Base-by-base conservation (phyloP, 2,329 filamentous ascomycete genomes). In the Phialophora macrospora region DNA sequence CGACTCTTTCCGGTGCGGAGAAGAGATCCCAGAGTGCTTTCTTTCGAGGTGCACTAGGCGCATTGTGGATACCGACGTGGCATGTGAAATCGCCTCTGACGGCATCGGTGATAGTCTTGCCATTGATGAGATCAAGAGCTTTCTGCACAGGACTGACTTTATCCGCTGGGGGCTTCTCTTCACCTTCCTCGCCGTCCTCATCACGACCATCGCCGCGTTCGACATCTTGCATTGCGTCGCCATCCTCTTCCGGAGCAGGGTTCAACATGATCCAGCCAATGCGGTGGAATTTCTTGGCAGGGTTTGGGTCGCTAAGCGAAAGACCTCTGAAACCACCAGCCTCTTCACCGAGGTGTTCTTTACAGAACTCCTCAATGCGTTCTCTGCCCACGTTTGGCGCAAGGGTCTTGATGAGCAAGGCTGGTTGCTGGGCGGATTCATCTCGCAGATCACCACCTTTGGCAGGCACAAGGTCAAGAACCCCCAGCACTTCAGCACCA, bases 201-300 rank as follows among this genome's bases (percentile, higher is more conserved):
- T 92, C 90, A 70, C 90, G 88, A 12, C 86, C 85, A 71, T 95
- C 90, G n/a, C 86, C 84, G 67, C 89, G 85, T 72, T 96, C 91
- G 66, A 88, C 81, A 26, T 72, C 71, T 55, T 72, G 64, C 71
- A 73, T 73, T 7, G 63, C 63, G 12, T 88, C 83, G 55, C 85
- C 82, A 5, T 84, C 80, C 24, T 85, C 82, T 63, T 96, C 91
- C 0, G 90, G 84, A 14, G 87, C 87, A 17, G 92, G 90, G 74
- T 98, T 90, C 9, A 99, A 84, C 85, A 98, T 95, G 67, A 99
- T 96, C 94, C 96, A 99, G 24, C 95, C 95, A 77, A 99, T 98
- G 24, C 95, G 90, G 76, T 99, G 95, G 74, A 93, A 99, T 69
- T 96, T 90, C 80, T 99, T 99, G 74, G 92, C 90, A 1, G 95